A percentile compares a stretch with the other conserved stretches of the same genome.
Conservation (phyloP, 768 basidiomycete species). For the Leccinellum rugosiceps region DNA sequence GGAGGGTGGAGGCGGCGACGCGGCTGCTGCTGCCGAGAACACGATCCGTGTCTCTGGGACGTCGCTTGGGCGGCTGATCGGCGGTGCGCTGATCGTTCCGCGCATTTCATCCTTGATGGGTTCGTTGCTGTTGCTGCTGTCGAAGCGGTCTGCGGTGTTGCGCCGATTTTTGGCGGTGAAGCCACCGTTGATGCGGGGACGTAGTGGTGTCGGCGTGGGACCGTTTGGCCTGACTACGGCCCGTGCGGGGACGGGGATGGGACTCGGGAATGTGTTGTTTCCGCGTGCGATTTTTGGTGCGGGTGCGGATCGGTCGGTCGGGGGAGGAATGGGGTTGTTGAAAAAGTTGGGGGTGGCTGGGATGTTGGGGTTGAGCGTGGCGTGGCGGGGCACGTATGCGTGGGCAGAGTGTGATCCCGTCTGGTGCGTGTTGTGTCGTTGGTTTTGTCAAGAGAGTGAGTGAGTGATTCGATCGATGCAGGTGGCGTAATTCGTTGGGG, state of each 20-base stretch:
- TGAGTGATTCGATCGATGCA: slow-evolving; percentile 8
- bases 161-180: slow-evolving; percentile 26
- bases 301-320: slow-evolving; percentile 4
- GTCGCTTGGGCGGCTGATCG: slow-evolving; percentile 63
- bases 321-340: slow-evolving; percentile 16
- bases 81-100: slow-evolving; percentile 68
- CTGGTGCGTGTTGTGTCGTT: slow-evolving; percentile 41
- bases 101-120: slow-evolving; percentile 68
- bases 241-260: slow-evolving; percentile 2
- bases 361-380: slow-evolving; percentile 41
- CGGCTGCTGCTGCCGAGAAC: slow-evolving; percentile 53
- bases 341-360: slow-evolving; percentile 28
- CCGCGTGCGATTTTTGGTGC: slow-evolving; percentile 20
- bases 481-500: slow-evolving; percentile 69
- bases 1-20: slow-evolving; percentile 24
- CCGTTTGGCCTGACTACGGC: slow-evolving; percentile 17
- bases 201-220: slow-evolving; percentile 13
- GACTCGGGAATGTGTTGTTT: background rate
- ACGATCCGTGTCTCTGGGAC: slow-evolving; percentile 55
- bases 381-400: slow-evolving; percentile 55
- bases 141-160: slow-evolving; percentile 34
- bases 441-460: background rate
- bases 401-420: slow-evolving; percentile 72
- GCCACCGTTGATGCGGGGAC: slow-evolving; percentile 9
- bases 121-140: slow-evolving; percentile 49